Percentiles rank a stretch among this genome's conserved stretches.
Conservation (phyloP, 2,329 filamentous ascomycete species). For the Epichloe uncinata region DNA sequence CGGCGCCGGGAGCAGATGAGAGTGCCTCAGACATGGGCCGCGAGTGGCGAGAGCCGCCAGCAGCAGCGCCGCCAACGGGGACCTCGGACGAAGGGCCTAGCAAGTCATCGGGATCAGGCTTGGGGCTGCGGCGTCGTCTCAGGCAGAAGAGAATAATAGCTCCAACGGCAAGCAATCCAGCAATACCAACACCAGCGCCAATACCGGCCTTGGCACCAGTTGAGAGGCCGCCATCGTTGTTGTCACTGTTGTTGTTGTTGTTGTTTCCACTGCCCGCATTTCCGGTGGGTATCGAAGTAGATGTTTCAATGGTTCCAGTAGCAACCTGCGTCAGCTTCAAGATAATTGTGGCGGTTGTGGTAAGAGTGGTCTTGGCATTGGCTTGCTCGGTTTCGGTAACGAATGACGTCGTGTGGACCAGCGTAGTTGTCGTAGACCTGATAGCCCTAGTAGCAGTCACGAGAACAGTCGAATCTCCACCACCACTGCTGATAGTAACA, state of each 20-base stretch:
- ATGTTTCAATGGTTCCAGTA: constrained; percentile 17
- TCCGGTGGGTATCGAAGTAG: constrained; percentile 14
- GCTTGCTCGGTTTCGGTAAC: constrained; percentile 20
- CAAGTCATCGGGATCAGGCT: constrained; percentile 25
- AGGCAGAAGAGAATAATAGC: constrained; percentile 18
- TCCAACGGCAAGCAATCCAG: constrained; percentile 20
- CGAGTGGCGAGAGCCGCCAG: constrained; percentile 9
- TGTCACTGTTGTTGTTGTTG: not conserved
- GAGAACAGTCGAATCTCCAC: constrained; percentile 13
- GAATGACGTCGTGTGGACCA: constrained; percentile 16
- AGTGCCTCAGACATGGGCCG: constrained; percentile 19
- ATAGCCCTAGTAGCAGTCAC: constrained; percentile 19
- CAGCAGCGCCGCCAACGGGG: constrained; percentile 20
- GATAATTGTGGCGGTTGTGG: constrained; percentile 23
- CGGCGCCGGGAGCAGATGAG: constrained; percentile 14
- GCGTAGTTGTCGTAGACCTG: constrained; percentile 18
- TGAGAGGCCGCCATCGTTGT: constrained; percentile 19
- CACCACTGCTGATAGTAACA: constrained; percentile 15
- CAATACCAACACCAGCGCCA: constrained; percentile 26
- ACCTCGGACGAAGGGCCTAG: constrained; percentile 27
- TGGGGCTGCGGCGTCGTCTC: constrained; percentile 18
- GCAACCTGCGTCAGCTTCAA: constrained; percentile 21
- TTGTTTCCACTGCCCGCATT: constrained; percentile 11
- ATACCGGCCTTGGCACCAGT: constrained; percentile 32
- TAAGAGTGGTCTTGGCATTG: constrained; percentile 25